phyloP scores from a whole-genome alignment of 2,329 filamentous ascomycete species.

The Reticulascus tulasneorum region DNA sequence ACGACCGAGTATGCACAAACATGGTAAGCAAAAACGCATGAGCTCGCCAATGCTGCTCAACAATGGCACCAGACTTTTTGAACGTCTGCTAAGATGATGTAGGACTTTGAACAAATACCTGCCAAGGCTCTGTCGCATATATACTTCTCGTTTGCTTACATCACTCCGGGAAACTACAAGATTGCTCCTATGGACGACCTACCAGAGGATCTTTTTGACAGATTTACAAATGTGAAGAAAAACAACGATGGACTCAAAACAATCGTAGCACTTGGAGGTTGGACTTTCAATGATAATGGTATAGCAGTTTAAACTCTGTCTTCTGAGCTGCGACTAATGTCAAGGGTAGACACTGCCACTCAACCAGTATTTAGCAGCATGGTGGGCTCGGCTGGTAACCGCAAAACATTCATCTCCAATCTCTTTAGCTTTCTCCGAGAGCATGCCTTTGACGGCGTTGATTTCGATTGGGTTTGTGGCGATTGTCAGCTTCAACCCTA shows the following conservation, averaged over 20 bases:
- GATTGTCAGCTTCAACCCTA: too few species aligned
- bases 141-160: conserved; percentile 19
- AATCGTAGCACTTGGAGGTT: conserved; percentile 14
- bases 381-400: conserved; percentile 5
- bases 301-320: too few species aligned
- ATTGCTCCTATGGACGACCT: conserved; percentile 15
- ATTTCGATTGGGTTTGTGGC: conserved; percentile 7
- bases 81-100: too few species aligned
- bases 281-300: neutral
- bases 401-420: conserved; percentile 12
- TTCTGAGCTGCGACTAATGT: too few species aligned
- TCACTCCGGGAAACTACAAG: conserved; percentile 18
- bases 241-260: conserved; percentile 20
- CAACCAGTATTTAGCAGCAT: conserved; percentile 14
- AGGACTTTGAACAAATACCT: too few species aligned
- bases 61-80: conserved; percentile 5
- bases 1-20: conserved; percentile 9
- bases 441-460: conserved; percentile 16
- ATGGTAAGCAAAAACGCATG: too few species aligned
- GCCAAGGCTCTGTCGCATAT: conserved; percentile 15
- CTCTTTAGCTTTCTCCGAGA: conserved; percentile 14
- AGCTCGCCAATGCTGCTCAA: conserved; percentile 5
- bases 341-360: conserved; percentile 4
- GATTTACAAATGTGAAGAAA: conserved; percentile 21
- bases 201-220: conserved; percentile 15